phyloP scores from a whole-genome alignment of 177 flowering plant genomes.

The Vitis hybrid region DNA sequence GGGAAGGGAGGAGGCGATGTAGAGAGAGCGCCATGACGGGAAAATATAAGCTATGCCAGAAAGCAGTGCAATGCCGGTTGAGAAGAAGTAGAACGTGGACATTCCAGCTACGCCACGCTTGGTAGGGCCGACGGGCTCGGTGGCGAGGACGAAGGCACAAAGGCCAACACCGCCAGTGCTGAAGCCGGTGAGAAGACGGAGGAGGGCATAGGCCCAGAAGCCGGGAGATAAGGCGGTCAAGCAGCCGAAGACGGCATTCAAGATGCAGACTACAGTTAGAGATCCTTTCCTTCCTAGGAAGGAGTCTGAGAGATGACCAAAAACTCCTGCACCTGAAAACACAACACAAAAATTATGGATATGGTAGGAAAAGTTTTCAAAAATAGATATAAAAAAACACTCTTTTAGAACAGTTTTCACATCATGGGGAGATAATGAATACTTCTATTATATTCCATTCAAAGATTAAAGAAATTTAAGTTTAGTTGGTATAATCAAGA shows the following conservation, averaged over 20 bases:
- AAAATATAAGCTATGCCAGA: constrained; percentile 72
- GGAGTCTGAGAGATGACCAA: constrained; percentile 94
- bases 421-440: no score
- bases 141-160: constrained; percentile 82
- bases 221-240: constrained; percentile 68
- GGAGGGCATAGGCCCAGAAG: constrained; percentile 52
- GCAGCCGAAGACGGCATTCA: constrained; percentile 67
- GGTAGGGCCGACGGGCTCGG: constrained; percentile 80
- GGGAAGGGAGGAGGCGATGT: constrained; percentile 76
- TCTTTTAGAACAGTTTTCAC: no score
- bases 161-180: constrained; percentile 93
- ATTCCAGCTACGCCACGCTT: constrained; percentile 84
- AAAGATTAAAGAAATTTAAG: no score
- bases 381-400: no score
- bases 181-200: constrained; percentile 83
- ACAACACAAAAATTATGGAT: background rate
- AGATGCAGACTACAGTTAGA: constrained; percentile 53
- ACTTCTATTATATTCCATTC: no score
- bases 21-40: constrained; percentile 77
- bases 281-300: constrained; percentile 86
- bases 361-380: background rate
- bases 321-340: constrained; percentile 82
- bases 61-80: constrained; percentile 68
- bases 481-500: no score
- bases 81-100: constrained; percentile 97